A percentile compares a stretch with the other conserved stretches of the same genome.
Evolutionary conservation across 2,329 filamentous ascomycete species (phyloP).

Genomic region (Penicillium fuscoglaucum): DNA sequence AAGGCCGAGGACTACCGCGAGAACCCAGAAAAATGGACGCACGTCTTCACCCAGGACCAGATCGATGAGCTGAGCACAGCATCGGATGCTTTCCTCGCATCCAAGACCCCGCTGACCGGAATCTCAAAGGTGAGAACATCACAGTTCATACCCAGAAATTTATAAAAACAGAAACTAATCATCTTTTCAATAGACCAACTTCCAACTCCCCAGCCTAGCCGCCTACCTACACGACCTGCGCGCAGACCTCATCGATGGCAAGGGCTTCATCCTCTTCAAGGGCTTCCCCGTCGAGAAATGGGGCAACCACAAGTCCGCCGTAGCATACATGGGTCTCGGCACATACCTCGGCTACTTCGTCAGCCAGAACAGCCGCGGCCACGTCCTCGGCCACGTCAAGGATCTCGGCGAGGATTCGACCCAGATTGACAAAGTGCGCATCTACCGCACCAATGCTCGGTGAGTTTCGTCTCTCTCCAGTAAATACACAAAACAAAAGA

Average conservation of each 20-base stretch:
- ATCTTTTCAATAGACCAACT: constrained; percentile 50
- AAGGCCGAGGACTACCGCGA: constrained; percentile 62
- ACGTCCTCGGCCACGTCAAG: constrained; percentile 86
- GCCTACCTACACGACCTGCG: constrained; percentile 57
- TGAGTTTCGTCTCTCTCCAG: constrained; percentile 24
- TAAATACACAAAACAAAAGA: not conserved
- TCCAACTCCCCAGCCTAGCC: constrained; percentile 60
- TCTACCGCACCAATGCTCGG: constrained; percentile 82
- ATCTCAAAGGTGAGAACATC: constrained; percentile 57
- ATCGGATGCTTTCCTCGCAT: constrained; percentile 68
- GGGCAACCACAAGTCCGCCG: constrained; percentile 76
- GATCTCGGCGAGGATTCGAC: constrained; percentile 79
- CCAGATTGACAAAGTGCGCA: constrained; percentile 82
- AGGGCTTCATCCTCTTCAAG: constrained; percentile 89
- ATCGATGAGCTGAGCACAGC: constrained; percentile 65
- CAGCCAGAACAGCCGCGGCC: constrained; percentile 79
- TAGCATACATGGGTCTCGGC: constrained; percentile 87
- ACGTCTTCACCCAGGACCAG: constrained; percentile 66
- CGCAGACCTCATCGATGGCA: constrained; percentile 73
- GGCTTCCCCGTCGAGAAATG: constrained; percentile 74
- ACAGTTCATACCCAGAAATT: not conserved
- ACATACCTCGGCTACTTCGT: constrained; percentile 87
- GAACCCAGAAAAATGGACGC: constrained; percentile 69
- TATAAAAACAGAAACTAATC: constrained; percentile 1
- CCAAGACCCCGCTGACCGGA: constrained; percentile 67